Base-by-base conservation (phyloP, 495 filamentous ascomycete species). In the Hypoxylon perforatum region DNA sequence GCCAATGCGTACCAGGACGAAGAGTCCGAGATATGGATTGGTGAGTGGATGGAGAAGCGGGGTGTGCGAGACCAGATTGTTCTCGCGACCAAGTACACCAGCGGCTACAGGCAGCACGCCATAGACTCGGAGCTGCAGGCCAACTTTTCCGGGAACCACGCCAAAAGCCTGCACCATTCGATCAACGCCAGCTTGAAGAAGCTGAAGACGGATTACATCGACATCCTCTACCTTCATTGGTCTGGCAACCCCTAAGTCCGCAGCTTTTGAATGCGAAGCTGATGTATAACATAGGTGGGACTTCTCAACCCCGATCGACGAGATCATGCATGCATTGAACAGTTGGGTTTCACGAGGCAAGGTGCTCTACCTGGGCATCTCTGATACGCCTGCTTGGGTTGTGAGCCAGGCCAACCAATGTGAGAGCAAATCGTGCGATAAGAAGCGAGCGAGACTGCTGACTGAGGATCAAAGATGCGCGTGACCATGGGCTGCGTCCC, bases 281-380 rank as follows among this genome's bases (percentile, higher is more conserved):
- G 35, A 38, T 38, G 35, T 11, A 12, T 38, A 11, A n/a, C 12
- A 12, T 38, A 38, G 35, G 35, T 42, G 86, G 87, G 86, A 89
- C 64, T 86, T 78, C 61, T 78, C 80, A 0, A 84, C 81, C 56
- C 81, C 82, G 4, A 17, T 42, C 17, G 39, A 42, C 15, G 87
- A 90, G 66, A 57, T 89, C 14, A 90, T 90, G 87, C 81, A 85
- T 14, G 72, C 75, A 1, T 78, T 90, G 5, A 82, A 89, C 58
- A 58, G 74, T 36, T 62, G 87, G 3, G 80, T 88, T 21, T 30
- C 50, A 0, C 55, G 76, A 8, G 86, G 87, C 9, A 88, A 88
- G 67, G 86, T 89, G 0, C 65, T 88, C 2, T 89, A 89, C 53
- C 79, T 89, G 0, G 87, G 87, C 11, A 79, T 88, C 45, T 82